Evolutionary conservation across 345 rosid genomes (phyloP), one percentile per base, ranked within the genome.

Genomic region (Mallotus nudiflorus): DNA sequence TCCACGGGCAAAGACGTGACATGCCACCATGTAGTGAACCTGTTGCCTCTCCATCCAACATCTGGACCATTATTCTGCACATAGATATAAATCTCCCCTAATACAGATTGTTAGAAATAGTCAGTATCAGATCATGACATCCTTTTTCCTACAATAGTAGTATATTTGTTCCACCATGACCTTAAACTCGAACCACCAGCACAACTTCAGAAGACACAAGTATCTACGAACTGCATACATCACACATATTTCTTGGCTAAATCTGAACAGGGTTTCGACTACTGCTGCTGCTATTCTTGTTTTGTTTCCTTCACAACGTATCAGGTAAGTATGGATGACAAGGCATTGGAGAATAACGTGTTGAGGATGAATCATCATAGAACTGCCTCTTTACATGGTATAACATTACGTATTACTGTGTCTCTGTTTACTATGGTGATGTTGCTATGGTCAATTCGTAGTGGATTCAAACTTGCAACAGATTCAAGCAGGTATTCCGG

Each of bases 381-480:
- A 11, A 10, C 42, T 16, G n/a, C 53, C 9, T 11, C 60, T 15
- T 7, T 68, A 40, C 72, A 48, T 0, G 71, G 49, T 9, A 67
- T 68, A 46, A 65, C 53, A n/a, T 8, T 73, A 55, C 72, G 73
- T 0, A 35, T 73, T 44, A 29, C 49, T 1, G 66, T 53, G 33
- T 65, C 70, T 31, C n/a, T 74, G 12, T 16, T 70, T 27, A 72
- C 76, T 6, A 72, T 67, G 77, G 29, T 37, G 5, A 11, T 74
- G 68, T 57, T 81, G 31, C 20, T 84, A 20, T 81, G 75, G 62
- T 70, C 79, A 40, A 76, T 78, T 29, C 65, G 40, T 18, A 56
- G 68, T 1, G 82, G 80, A 9, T 72, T 77, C 40, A 40, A 69
- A n/a, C 71, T 73, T 65, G 76, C 75, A 2, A 56, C 54, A 24